These are phyloP conservation scores for Lasiosphaeris hirsuta DNA, from an alignment of 495 filamentous ascomycete genomes.

Conservation along the genomic window DNA sequence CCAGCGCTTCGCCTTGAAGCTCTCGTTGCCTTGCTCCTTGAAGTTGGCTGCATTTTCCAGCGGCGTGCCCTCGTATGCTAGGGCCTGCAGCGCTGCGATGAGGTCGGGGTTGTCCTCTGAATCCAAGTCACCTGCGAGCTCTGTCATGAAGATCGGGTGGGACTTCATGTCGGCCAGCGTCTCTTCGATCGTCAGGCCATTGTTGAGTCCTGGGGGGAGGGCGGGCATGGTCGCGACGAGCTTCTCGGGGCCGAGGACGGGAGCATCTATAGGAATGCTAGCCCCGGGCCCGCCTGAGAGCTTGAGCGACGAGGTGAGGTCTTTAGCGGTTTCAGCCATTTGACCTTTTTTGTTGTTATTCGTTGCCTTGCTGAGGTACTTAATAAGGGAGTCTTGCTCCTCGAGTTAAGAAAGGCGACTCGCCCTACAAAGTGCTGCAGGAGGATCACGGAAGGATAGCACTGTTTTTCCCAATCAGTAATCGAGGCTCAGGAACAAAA, in stretches of 20 bases:
- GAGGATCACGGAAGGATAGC: too few species aligned
- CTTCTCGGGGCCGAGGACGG: not conserved
- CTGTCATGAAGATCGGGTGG: constrained; percentile 92
- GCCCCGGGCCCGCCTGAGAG: not conserved
- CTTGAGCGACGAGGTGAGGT: constrained; percentile 9
- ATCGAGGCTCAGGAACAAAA: too few species aligned
- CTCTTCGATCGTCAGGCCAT: constrained; percentile 65
- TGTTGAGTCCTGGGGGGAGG: constrained; percentile 55
- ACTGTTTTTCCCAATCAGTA: too few species aligned
- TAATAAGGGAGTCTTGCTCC: not conserved
- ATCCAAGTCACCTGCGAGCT: constrained; percentile 50
- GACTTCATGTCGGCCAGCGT: constrained; percentile 71
- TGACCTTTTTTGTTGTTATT: not conserved
- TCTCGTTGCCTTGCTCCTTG: constrained; percentile 87
- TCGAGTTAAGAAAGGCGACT: not conserved
- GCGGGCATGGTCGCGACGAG: constrained; percentile 27
- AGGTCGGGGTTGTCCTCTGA: constrained; percentile 61
- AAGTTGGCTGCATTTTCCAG: constrained; percentile 75
- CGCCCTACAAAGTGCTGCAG: too few species aligned
- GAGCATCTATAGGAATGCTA: not conserved
- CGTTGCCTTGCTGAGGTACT: not conserved
- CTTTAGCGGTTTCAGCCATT: constrained; percentile 18
- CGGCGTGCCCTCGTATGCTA: constrained; percentile 88
- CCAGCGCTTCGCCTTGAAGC: constrained; percentile 69
- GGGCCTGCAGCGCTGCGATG: constrained; percentile 78